Percentiles rank a stretch among this genome's conserved stretches.
Conservation (phyloP, 2,329 filamentous ascomycete genomes). For the Cladophialophora yegresii region DNA sequence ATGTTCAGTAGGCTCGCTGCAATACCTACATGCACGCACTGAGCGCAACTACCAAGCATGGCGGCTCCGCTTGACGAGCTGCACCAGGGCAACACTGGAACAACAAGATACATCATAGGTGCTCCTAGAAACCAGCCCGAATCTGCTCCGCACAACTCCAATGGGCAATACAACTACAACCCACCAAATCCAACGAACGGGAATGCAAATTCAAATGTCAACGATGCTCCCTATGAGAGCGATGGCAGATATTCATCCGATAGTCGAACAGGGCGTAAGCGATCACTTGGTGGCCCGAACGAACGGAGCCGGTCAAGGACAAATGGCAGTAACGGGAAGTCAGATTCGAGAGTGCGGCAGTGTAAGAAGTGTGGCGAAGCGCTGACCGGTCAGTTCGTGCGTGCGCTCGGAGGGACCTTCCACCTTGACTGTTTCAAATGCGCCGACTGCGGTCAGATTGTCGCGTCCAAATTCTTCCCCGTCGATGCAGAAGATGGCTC, state of each 20-base stretch:
- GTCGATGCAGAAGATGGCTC: conserved; percentile 85
- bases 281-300: conserved; percentile 34
- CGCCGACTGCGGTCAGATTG: conserved; percentile 92
- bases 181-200: conserved; percentile 26
- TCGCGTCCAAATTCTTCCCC: conserved; percentile 98
- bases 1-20: conserved; percentile 19
- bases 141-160: conserved; percentile 22
- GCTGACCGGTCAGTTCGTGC: conserved; percentile 92
- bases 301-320: conserved; percentile 40
- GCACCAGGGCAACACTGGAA: conserved; percentile 27
- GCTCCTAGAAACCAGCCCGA: conserved; percentile 24
- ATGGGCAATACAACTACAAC: conserved; percentile 22
- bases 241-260: conserved; percentile 35
- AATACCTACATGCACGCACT: conserved; percentile 23
- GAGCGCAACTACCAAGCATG: conserved; percentile 20
- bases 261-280: conserved; percentile 36
- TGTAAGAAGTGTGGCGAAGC: conserved; percentile 85
- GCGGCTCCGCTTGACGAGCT: conserved; percentile 30
- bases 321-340: conserved; percentile 39
- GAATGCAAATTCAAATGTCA: conserved; percentile 28
- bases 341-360: conserved; percentile 51
- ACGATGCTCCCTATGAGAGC: conserved; percentile 33
- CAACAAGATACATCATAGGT: conserved; percentile 34
- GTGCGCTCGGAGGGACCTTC: conserved; percentile 88
- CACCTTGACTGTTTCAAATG: conserved; percentile 98